A percentile compares a stretch with the other conserved stretches of the same genome.
Conservation (phyloP, 805 yeast species). For the Trichomonascus vanleenenianus region DNA sequence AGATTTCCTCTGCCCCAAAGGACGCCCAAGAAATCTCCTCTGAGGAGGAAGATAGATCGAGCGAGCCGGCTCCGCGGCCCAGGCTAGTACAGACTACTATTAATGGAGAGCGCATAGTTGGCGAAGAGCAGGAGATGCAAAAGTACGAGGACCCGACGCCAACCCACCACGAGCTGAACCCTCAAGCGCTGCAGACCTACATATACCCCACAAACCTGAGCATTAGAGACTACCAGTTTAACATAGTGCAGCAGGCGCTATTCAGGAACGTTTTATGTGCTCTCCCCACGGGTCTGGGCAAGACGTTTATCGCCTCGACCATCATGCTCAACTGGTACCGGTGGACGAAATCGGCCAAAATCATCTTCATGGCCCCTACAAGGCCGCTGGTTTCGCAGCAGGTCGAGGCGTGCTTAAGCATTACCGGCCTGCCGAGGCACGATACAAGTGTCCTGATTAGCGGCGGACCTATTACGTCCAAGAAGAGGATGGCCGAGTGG, state of each 20-base stretch:
- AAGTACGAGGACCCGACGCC: not conserved
- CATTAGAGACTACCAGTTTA: conserved; percentile 80
- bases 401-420: conserved; percentile 81
- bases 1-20: no score
- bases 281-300: conserved; percentile 95
- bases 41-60: not conserved
- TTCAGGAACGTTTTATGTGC: conserved; percentile 76
- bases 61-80: not conserved
- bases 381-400: conserved; percentile 95
- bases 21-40: no score
- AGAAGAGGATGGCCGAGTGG: conserved; percentile 76
- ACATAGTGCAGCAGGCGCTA: conserved; percentile 66
- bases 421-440: conserved; percentile 71
- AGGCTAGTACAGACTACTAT: no score
- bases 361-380: conserved; percentile 95
- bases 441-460: conserved; percentile 74
- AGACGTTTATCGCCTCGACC: conserved; percentile 91
- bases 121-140: no score
- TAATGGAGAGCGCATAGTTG: no score
- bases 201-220: conserved; percentile 82
- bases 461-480: conserved; percentile 32
- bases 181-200: conserved; percentile 37
- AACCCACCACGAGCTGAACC: conserved; percentile 39
- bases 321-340: conserved; percentile 83
- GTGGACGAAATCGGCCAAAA: conserved; percentile 76